Base-by-base conservation (phyloP, 2,329 filamentous ascomycete genomes). In the Leptosphaerulina australis region DNA sequence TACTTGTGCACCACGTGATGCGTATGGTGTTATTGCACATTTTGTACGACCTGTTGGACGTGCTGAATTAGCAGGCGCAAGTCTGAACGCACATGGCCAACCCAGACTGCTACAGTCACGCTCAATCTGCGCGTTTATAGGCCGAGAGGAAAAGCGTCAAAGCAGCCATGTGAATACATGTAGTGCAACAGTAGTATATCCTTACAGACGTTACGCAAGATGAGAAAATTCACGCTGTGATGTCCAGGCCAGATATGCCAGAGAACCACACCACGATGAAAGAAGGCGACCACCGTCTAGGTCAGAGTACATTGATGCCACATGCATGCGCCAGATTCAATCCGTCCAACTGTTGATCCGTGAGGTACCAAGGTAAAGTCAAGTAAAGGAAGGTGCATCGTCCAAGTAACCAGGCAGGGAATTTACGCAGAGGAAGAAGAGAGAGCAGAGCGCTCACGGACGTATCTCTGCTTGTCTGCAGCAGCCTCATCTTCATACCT, bases 401-500 rank as follows among this genome's bases (percentile, higher is more conserved):
- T 18, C 14, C 29, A 9, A 17, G 3, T 9, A 5, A 14, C 28
- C 12, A 14, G 14, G 29, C 3, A 31, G n/a, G 10, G 5, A 3
- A 12, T 12, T 18, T 35, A 35, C n/a, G 31, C 9, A 5, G 33
- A 20, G 33, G 33, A 20, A 21, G 18, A n/a, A n/a, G 20, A 11
- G 4, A 30, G 14, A 8, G 40, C 36, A 25, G 40, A 17, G 1
- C 5, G n/a, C 29, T 47, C 39, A 21, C 44, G 48, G 5, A 15
- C 26, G 47, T 66, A 72, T n/a, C 66, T 61, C 52, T 76, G 48
- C 20, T 22, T 39, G 9, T 71, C 64, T 4, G 63, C 63, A 3
- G 24, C 41, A n/a, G 33, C 53, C 2, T 30, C 43, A 34, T 75
- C 71, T 12, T 65, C 25, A 44, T 63, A 70, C 56, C 65, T 66